Evolutionary conservation across 108 stramenopile genomes (phyloP), one percentile per base, ranked within the genome.

Genomic region (Parmales sp.): DNA sequence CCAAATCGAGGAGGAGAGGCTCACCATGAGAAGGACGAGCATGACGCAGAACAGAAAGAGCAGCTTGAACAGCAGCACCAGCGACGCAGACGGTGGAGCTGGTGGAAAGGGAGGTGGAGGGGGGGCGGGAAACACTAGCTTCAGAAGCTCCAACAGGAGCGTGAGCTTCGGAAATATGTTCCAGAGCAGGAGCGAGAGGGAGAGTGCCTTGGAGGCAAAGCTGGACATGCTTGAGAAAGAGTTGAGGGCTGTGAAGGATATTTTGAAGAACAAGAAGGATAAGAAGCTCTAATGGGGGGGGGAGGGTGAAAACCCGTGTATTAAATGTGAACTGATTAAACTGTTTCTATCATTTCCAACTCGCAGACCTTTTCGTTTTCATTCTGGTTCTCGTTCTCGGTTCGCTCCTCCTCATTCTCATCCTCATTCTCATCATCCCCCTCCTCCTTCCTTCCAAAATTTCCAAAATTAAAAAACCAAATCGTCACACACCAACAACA

Each of bases 1-100:
- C 54, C 54, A 60, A 34, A 60, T 60, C 54, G 54, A 60, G 31
- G 54, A 60, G 54, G 54, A 60, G 31, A 60, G 54, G 54, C 54
- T 60, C 26, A 60, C 54, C 54, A 60, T 60, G 54, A 60, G 54
- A 34, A 60, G 54, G 54, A 60, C 54, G 8, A 26, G 26, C 28
- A 1, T 60, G 29, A 13, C n/a, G 54, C 31, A 28, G 8, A 48
- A 23, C 46, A 23, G 11, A n/a, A 48, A 23, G 46, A 48, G 23
- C 46, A 48, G 22, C 46, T n/a, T 48, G 19, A 23, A 23, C 3
- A 11, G 8, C 46, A 23, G 3, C 2, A 3, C 3, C 11, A 23
- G 46, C 41, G 41, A 11, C 13, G 41, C 11, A 18, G 8, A 18
- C 11, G 46, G 46, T 3, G 46, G 23, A 4, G 54, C 8, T 0